Conservation (phyloP, 768 basidiomycete species). For the Boletus rufocinnamomeus region DNA sequence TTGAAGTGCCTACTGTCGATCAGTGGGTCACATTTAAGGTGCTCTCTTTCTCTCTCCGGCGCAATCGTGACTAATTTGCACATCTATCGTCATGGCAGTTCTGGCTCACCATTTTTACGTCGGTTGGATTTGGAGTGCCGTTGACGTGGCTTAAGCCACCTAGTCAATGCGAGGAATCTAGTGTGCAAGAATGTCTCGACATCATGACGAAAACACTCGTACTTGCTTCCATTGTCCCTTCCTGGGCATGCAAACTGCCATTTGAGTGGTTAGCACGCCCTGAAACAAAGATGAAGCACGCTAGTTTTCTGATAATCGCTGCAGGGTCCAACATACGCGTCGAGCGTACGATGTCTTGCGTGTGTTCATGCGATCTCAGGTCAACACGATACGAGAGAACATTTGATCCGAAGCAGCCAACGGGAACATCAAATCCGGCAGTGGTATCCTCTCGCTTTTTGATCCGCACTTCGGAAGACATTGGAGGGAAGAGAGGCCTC, state of each 20-base stretch:
- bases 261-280: constrained; percentile 1
- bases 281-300: neutral
- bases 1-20: too few species aligned
- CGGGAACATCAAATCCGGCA: neutral
- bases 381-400: too few species aligned
- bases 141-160: constrained; percentile 14
- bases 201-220: constrained; percentile 7
- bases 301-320: neutral
- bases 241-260: constrained; percentile 27
- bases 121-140: constrained; percentile 22
- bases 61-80: neutral
- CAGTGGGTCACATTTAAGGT: too few species aligned
- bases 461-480: constrained; percentile 17
- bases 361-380: too few species aligned
- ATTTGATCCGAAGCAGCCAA: constrained; percentile 3
- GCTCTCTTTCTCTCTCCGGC: too few species aligned
- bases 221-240: constrained; percentile 7
- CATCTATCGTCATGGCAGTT: constrained; percentile 3
- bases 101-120: too few species aligned
- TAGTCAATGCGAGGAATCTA: constrained; percentile 7
- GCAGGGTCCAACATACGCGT: constrained; percentile 19
- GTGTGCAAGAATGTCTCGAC: constrained; percentile 10
- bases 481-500: constrained; percentile 16
- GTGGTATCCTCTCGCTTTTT: constrained; percentile 19
- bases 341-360: constrained; percentile 19